These are phyloP conservation scores for Willaertia magna DNA, from an alignment of 208 protist genomes.

Conservation along the genomic window DNA sequence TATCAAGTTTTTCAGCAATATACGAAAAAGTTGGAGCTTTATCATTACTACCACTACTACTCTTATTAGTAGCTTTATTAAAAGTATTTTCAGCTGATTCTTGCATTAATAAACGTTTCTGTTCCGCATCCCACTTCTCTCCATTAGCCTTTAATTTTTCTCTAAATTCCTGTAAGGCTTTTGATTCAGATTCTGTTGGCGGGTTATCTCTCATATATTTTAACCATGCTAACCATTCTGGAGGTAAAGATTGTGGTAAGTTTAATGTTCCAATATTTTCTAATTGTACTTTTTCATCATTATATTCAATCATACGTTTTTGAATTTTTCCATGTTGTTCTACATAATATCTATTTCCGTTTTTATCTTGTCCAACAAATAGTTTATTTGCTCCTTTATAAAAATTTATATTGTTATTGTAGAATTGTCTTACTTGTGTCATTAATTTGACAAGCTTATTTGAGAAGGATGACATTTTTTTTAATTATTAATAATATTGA, in stretches of 20 bases:
- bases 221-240: neutral
- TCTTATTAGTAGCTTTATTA: neutral
- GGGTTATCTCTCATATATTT: neutral
- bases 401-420: neutral
- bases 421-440: too few relatives aligned
- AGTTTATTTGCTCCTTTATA: neutral
- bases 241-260: neutral
- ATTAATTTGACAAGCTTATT: neutral
- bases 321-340: neutral
- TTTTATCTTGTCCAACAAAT: neutral
- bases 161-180: neutral
- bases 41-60: neutral
- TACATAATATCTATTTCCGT: neutral
- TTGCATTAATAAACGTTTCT: neutral
- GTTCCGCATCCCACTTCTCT: neutral
- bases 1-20: neutral
- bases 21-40: neutral
- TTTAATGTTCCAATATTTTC: neutral
- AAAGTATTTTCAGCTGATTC: neutral
- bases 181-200: neutral
- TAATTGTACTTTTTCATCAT: too few relatives aligned
- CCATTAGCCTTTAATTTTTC: neutral
- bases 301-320: neutral
- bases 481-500: too few relatives aligned
- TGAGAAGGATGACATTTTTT: neutral